Percentiles rank a stretch among this genome's conserved stretches.
These are phyloP conservation scores for Arthrobotrys iridis DNA, from an alignment of 2,329 filamentous ascomycete species.

Conservation along the genomic window DNA sequence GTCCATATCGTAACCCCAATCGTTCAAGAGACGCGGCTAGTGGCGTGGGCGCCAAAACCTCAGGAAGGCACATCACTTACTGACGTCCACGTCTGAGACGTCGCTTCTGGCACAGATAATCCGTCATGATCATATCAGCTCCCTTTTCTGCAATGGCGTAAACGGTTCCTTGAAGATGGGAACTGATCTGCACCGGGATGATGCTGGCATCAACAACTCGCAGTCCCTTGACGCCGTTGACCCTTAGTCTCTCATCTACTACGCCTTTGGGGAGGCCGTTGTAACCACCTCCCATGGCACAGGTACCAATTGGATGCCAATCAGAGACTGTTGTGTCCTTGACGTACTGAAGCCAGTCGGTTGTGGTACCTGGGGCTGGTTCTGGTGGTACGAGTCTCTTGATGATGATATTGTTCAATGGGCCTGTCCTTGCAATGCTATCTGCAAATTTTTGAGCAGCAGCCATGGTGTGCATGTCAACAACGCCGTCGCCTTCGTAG, in stretches of 20 bases:
- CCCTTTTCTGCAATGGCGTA: constrained; percentile 53
- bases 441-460: constrained; percentile 62
- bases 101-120: constrained; percentile 20
- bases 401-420: constrained; percentile 61
- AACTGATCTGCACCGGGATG: constrained; percentile 37
- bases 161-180: constrained; percentile 58
- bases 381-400: constrained; percentile 60
- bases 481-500: constrained; percentile 62
- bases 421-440: constrained; percentile 61
- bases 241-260: constrained; percentile 63
- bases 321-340: constrained; percentile 60
- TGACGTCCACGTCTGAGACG: neutral
- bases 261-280: constrained; percentile 62
- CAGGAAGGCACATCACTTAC: no score
- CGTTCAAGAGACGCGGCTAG: no score
- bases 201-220: constrained; percentile 61
- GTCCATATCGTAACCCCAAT: no score
- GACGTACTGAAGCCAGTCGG: constrained; percentile 61
- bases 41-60: no score
- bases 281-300: constrained; percentile 62
- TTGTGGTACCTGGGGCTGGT: constrained; percentile 52
- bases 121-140: constrained; percentile 54
- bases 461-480: constrained; percentile 64
- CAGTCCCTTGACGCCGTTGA: constrained; percentile 64
- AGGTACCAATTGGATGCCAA: constrained; percentile 63